These are phyloP conservation scores for Starmerella stigmatis DNA, from an alignment of 805 yeast genomes.

Conservation along the genomic window DNA sequence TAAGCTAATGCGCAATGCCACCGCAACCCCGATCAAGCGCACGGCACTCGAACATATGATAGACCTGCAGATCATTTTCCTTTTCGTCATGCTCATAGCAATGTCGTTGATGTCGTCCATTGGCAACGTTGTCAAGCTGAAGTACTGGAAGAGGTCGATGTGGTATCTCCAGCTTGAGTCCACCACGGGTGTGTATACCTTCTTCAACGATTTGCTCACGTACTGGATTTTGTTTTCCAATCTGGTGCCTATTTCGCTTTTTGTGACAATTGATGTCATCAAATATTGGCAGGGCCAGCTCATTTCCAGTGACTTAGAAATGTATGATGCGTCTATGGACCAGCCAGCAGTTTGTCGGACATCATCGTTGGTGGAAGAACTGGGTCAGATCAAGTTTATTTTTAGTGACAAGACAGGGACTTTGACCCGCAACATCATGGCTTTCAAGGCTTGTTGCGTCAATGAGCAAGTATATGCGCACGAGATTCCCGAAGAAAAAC, in stretches of 20 bases:
- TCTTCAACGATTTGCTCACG: conserved; percentile 79
- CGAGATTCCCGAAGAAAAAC: conserved; percentile 84
- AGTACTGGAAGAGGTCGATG: conserved; percentile 43
- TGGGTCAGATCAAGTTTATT: conserved; percentile 92
- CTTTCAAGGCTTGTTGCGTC: conserved; percentile 83
- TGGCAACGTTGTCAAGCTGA: conserved; percentile 72
- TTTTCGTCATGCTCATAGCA: conserved; percentile 67
- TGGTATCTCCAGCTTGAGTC: conserved; percentile 60
- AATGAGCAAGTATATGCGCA: conserved; percentile 84
- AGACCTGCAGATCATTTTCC: conserved; percentile 79
- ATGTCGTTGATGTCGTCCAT: conserved; percentile 71
- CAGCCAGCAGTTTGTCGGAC: conserved; percentile 94
- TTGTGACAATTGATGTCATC: conserved; percentile 92
- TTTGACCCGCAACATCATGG: conserved; percentile 91
- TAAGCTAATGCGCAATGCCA: conserved; percentile 94
- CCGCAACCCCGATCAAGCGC: conserved; percentile 94
- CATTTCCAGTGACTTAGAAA: conserved; percentile 88
- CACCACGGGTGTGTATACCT: conserved; percentile 54
- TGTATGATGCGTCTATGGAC: conserved; percentile 78
- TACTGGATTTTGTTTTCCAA: conserved; percentile 95
- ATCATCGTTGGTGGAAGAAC: conserved; percentile 88
- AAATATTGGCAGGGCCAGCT: conserved; percentile 90
- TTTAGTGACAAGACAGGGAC: conserved; percentile 98
- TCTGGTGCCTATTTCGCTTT: conserved; percentile 91
- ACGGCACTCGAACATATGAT: conserved; percentile 95